A percentile compares a stretch with the other conserved stretches of the same genome.
Evolutionary conservation across 208 protist genomes (phyloP).

Genomic region (Trypanosoma conorhini): DNA sequence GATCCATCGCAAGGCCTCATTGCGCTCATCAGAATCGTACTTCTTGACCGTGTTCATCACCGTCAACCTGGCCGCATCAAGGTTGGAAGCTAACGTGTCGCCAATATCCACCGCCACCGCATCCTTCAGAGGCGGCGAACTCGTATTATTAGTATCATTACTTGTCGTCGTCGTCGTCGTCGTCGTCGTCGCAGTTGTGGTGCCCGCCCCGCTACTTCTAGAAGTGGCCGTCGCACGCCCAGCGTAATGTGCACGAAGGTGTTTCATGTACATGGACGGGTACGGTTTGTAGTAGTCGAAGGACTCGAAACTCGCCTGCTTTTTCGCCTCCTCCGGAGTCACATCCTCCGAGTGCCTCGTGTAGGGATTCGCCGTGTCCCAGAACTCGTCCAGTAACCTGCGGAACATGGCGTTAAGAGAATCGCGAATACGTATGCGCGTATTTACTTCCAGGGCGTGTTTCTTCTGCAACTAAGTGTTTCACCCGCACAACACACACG

Average conservation of each 20-base stretch:
- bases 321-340: slow-evolving; percentile 42
- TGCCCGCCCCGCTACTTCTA: neutral
- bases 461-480: too few species aligned
- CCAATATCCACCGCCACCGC: neutral
- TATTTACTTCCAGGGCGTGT: neutral
- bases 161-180: neutral
- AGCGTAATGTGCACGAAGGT: slow-evolving; percentile 48
- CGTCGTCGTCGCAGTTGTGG: neutral
- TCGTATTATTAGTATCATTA: neutral
- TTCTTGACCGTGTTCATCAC: slow-evolving; percentile 22
- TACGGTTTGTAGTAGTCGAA: slow-evolving; percentile 87
- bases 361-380: slow-evolving; percentile 67
- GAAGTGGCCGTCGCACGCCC: neutral
- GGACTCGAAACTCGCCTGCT: slow-evolving; percentile 79
- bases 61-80: slow-evolving; percentile 12
- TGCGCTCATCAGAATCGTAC: slow-evolving; percentile 54
- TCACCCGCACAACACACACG: neutral
- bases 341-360: slow-evolving; percentile 50
- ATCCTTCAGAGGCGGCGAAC: neutral
- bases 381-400: slow-evolving; percentile 35
- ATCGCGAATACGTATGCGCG: neutral
- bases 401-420: slow-evolving; percentile 17
- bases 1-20: slow-evolving; percentile 73
- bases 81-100: neutral
- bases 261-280: slow-evolving; percentile 76